These are phyloP conservation scores for Patellifolia procumbens DNA, from an alignment of 179 eudicot genomes.

Conservation along the genomic window DNA sequence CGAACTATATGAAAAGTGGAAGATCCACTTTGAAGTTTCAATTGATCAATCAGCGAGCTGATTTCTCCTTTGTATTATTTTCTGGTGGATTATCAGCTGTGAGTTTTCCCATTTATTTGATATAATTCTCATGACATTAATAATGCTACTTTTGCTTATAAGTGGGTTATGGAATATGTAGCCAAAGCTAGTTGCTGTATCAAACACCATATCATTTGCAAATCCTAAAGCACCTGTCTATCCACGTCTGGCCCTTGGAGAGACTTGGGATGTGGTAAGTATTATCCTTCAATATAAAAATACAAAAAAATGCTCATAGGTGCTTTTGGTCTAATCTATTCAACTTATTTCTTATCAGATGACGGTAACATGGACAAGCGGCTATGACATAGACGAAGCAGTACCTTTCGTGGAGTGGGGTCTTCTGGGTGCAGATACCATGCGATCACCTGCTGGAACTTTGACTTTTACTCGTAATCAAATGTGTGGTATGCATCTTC, in stretches of 20 bases:
- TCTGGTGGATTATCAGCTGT: conserved; percentile 56
- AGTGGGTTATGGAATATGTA: conserved; percentile 22
- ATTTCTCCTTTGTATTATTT: conserved; percentile 65
- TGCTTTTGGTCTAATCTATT: no score
- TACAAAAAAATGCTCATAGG: no score
- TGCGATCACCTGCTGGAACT: conserved; percentile 60
- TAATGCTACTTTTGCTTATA: no score
- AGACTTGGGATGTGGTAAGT: conserved; percentile 75
- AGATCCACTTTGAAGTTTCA: conserved; percentile 43
- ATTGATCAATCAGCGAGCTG: conserved; percentile 68
- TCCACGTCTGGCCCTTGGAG: conserved; percentile 47
- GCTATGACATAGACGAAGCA: conserved; percentile 61
- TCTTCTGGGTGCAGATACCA: conserved; percentile 25
- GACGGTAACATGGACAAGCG: conserved; percentile 81
- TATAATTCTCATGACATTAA: no score
- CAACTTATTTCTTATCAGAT: conserved; percentile 34
- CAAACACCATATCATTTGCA: conserved; percentile 33
- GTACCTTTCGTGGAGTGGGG: conserved; percentile 67
- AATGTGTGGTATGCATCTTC: conserved; percentile 58
- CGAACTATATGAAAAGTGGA: conserved; percentile 43
- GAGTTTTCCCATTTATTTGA: conserved; percentile 1
- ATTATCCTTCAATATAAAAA: neutral
- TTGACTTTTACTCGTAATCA: conserved; percentile 47
- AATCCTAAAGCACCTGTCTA: conserved; percentile 50
- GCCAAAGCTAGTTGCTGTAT: conserved; percentile 47